phyloP scores from a whole-genome alignment of 208 protist genomes.

The Crithidia mellificae region DNA sequence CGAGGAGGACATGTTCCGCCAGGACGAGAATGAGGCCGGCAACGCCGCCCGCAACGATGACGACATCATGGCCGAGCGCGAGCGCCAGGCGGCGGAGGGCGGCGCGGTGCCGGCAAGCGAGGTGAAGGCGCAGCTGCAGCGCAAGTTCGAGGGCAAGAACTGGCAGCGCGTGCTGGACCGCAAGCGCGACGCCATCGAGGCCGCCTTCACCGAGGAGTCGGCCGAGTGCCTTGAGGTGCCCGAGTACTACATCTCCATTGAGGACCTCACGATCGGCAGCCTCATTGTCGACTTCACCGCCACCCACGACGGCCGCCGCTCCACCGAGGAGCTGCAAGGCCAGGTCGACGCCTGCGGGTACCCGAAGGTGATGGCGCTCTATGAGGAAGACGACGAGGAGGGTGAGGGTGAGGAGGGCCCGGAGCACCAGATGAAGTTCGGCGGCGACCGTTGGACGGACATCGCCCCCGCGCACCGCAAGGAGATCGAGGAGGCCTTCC shows the following conservation, averaged over 20 bases:
- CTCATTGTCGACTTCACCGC: slow-evolving; percentile 63
- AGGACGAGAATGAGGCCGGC: slow-evolving; percentile 23
- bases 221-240: slow-evolving; percentile 50
- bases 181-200: slow-evolving; percentile 57
- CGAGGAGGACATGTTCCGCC: slow-evolving; percentile 55
- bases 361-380: slow-evolving; percentile 48
- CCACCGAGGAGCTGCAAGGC: slow-evolving; percentile 38
- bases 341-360: slow-evolving; percentile 48
- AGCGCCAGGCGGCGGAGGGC: slow-evolving; percentile 34
- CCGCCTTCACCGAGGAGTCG: slow-evolving; percentile 72
- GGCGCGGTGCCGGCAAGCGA: slow-evolving; percentile 28
- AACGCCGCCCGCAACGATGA: slow-evolving; percentile 30
- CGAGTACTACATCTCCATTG: slow-evolving; percentile 55
- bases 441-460: slow-evolving; percentile 48
- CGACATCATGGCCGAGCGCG: slow-evolving; percentile 39
- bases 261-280: slow-evolving; percentile 44
- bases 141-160: slow-evolving; percentile 56
- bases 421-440: slow-evolving; percentile 61
- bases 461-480: slow-evolving; percentile 38
- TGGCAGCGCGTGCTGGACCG: slow-evolving; percentile 71
- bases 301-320: slow-evolving; percentile 47
- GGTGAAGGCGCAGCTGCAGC: slow-evolving; percentile 34
- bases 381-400: slow-evolving; percentile 52
- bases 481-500: slow-evolving; percentile 54
- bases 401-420: slow-evolving; percentile 3